phyloP scores from a whole-genome alignment of 2,329 filamentous ascomycete species.

The Talaromyces sp. region DNA sequence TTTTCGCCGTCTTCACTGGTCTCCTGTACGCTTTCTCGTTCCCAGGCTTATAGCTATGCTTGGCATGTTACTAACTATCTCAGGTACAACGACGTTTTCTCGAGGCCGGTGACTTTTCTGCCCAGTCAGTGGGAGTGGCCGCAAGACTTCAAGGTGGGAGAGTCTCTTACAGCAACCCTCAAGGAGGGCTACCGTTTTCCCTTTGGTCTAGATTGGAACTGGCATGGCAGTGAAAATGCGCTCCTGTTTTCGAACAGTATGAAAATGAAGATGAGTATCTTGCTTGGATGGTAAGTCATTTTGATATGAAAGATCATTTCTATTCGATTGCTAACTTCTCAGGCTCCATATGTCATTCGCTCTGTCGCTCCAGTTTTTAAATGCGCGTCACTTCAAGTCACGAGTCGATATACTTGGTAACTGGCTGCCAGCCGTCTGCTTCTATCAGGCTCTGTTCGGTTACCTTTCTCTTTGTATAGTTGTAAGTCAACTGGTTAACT shows the following conservation, averaged over 20 bases:
- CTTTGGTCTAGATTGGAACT: slow-evolving; percentile 92
- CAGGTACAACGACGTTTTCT: slow-evolving; percentile 94
- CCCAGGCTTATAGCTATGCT: background rate
- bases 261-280: slow-evolving; percentile 99
- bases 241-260: slow-evolving; percentile 96
- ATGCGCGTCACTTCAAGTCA: slow-evolving; percentile 91
- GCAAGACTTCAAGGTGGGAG: slow-evolving; percentile 65
- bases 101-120: slow-evolving; percentile 87
- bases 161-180: slow-evolving; percentile 67
- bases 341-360: slow-evolving; percentile 86
- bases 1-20: slow-evolving; percentile 96
- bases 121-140: slow-evolving; percentile 88
- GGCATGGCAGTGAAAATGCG: slow-evolving; percentile 95
- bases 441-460: slow-evolving; percentile 98
- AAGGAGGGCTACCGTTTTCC: slow-evolving; percentile 83
- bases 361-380: slow-evolving; percentile 87
- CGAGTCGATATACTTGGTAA: slow-evolving; percentile 97
- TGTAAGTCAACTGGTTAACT: no score
- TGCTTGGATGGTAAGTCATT: slow-evolving; percentile 75
- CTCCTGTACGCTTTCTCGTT: slow-evolving; percentile 58
- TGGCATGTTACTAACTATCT: background rate
- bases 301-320: no score
- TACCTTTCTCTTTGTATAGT: slow-evolving; percentile 93
- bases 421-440: slow-evolving; percentile 97
- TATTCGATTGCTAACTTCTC: background rate